These are phyloP conservation scores for Barbarea vulgaris DNA, from an alignment of 345 rosid genomes.

Conservation along the genomic window DNA sequence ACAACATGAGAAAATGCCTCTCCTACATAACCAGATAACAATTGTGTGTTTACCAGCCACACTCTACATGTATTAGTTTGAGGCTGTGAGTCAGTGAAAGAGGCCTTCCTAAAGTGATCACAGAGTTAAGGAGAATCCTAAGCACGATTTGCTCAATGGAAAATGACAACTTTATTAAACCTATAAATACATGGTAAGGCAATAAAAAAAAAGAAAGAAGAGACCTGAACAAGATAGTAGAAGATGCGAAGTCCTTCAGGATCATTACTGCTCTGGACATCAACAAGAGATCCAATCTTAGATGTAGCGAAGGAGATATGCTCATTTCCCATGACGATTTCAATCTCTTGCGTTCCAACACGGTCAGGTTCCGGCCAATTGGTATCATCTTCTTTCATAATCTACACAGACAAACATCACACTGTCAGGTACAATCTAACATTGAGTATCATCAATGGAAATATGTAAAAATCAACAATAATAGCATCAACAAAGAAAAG, in stretches of 20 bases:
- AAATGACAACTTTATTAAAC: background rate
- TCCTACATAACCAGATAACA: background rate
- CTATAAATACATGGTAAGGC: background rate
- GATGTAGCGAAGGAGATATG: slow-evolving; percentile 96
- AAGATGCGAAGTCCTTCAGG: slow-evolving; percentile 99
- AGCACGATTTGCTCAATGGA: background rate
- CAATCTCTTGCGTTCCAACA: slow-evolving; percentile 94
- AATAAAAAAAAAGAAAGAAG: slow-evolving; percentile 3
- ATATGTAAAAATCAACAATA: background rate
- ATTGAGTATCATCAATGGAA: background rate
- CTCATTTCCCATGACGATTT: slow-evolving; percentile 97
- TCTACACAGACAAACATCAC: slow-evolving; percentile 47
- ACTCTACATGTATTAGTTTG: background rate
- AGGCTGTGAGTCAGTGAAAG: background rate
- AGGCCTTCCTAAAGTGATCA: background rate
- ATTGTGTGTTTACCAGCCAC: slow-evolving; percentile 1
- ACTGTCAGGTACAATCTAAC: background rate
- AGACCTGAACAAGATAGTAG: slow-evolving; percentile 99
- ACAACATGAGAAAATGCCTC: background rate
- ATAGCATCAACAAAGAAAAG: background rate
- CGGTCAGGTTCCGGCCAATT: slow-evolving; percentile 99
- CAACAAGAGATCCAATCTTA: slow-evolving; percentile 98
- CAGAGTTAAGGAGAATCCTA: background rate
- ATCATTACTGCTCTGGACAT: slow-evolving; percentile 91
- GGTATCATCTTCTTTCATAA: slow-evolving; percentile 97